Percentiles rank a stretch among this genome's conserved stretches.
Conservation (phyloP, 148 eudicot genomes). For the Spergularia marina region DNA sequence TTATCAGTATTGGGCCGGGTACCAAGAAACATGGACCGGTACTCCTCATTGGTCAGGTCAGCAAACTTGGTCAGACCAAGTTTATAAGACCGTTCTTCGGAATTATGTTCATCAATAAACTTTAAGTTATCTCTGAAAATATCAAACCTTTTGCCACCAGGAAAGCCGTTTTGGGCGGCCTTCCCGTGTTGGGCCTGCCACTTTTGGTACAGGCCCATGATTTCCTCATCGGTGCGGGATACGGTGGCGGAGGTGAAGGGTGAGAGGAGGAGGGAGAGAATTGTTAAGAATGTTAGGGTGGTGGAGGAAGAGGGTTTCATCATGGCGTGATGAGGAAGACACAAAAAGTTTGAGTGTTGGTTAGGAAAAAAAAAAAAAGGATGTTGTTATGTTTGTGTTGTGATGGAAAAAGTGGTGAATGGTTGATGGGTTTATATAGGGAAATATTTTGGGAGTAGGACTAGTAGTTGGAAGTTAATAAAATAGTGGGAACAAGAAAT, state of each 20-base stretch:
- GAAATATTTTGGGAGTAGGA: neutral
- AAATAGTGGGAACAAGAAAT: no score
- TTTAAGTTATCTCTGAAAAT: constrained; percentile 70
- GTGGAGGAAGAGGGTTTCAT: neutral
- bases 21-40: constrained; percentile 59
- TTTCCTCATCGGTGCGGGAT: constrained; percentile 44
- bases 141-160: constrained; percentile 44
- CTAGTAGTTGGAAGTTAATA: constrained; percentile 14
- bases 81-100: constrained; percentile 45
- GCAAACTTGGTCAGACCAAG: constrained; percentile 82
- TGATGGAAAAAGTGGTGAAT: neutral
- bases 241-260: constrained; percentile 11
- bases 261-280: constrained; percentile 28
- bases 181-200: constrained; percentile 74
- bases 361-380: neutral
- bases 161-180: constrained; percentile 52
- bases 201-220: constrained; percentile 45
- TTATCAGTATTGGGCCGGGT: constrained; percentile 42
- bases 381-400: constrained; percentile 1
- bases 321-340: neutral
- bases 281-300: neutral
- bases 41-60: constrained; percentile 78
- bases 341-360: constrained; percentile 15
- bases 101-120: constrained; percentile 69
- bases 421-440: constrained; percentile 33